Evolutionary conservation across 78 protist genomes (phyloP).

Genomic region (Dictyostelium brefeldianum): DNA sequence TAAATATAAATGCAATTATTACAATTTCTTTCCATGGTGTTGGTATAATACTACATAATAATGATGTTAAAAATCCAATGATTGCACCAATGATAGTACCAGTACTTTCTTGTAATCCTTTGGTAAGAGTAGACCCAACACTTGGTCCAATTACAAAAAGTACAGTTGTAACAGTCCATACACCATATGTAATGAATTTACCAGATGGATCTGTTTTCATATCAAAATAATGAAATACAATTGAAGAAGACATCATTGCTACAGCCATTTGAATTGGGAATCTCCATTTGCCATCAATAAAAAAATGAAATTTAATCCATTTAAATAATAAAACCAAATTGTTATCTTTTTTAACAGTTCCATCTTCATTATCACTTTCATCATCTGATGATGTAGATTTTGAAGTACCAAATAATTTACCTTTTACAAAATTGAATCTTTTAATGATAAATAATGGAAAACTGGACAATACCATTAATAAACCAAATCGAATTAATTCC

Average conservation of each 20-base stretch:
- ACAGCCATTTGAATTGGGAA: slow-evolving; percentile 55
- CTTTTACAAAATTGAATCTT: background rate
- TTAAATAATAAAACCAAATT: background rate
- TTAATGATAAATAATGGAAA: slow-evolving; percentile 21
- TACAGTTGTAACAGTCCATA: slow-evolving; percentile 53
- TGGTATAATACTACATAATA: slow-evolving; percentile 12
- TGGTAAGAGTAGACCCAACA: slow-evolving; percentile 24
- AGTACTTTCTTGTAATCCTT: slow-evolving; percentile 35
- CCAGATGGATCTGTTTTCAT: background rate
- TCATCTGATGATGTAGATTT: background rate
- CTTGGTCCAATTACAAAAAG: slow-evolving; percentile 31
- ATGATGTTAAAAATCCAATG: slow-evolving; percentile 17
- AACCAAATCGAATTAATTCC: slow-evolving; percentile 47
- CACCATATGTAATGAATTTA: slow-evolving; percentile 28
- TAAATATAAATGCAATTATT: background rate
- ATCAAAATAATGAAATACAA: slow-evolving; percentile 37
- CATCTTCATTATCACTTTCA: background rate
- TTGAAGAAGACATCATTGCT: background rate
- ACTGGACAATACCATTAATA: background rate
- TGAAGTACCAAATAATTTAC: background rate
- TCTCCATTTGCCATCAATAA: slow-evolving; percentile 52
- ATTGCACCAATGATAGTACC: slow-evolving; percentile 50
- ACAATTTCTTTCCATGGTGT: slow-evolving; percentile 32
- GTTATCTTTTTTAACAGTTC: background rate
- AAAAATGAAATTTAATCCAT: slow-evolving; percentile 20